Conservation (phyloP, 2,329 filamentous ascomycete genomes). For the Diaporthe aspalathi region DNA sequence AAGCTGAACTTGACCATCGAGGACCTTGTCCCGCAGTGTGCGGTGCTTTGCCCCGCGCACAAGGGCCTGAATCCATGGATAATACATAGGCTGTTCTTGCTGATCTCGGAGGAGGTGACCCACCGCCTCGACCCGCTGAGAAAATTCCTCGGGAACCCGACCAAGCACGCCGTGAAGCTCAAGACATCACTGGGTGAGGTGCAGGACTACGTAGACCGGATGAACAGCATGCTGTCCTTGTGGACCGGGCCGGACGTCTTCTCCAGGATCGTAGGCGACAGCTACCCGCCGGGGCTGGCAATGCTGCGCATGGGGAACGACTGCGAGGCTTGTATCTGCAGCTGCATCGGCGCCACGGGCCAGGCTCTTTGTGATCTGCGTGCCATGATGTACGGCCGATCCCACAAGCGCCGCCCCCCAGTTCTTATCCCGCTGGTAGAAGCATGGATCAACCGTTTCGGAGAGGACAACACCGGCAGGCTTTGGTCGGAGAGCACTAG, state of each 20-base stretch:
- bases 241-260: conserved; percentile 38
- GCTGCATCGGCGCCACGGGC: conserved; percentile 58
- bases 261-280: conserved; percentile 37
- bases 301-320: conserved; percentile 47
- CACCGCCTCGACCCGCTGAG: conserved; percentile 47
- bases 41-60: conserved; percentile 42
- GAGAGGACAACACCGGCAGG: conserved; percentile 2
- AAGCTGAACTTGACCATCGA: conserved; percentile 34
- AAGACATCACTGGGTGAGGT: conserved; percentile 35
- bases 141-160: conserved; percentile 35
- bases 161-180: conserved; percentile 36
- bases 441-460: conserved; percentile 55
- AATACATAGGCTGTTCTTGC: conserved; percentile 54
- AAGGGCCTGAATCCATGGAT: conserved; percentile 41
- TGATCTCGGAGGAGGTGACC: conserved; percentile 56
- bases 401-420: conserved; percentile 45
- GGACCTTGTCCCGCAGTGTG: conserved; percentile 38
- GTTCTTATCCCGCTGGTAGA: conserved; percentile 55
- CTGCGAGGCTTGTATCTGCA: conserved; percentile 67
- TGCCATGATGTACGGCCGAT: conserved; percentile 55
- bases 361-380: conserved; percentile 58
- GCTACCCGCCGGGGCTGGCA: conserved; percentile 39
- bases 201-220: conserved; percentile 46
- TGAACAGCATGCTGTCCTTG: conserved; percentile 33
- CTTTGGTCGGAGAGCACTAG: conserved; percentile 25